Conservation (phyloP, 192 early-diverging fungal genomes). For the Gamsiella multidivaricata region DNA sequence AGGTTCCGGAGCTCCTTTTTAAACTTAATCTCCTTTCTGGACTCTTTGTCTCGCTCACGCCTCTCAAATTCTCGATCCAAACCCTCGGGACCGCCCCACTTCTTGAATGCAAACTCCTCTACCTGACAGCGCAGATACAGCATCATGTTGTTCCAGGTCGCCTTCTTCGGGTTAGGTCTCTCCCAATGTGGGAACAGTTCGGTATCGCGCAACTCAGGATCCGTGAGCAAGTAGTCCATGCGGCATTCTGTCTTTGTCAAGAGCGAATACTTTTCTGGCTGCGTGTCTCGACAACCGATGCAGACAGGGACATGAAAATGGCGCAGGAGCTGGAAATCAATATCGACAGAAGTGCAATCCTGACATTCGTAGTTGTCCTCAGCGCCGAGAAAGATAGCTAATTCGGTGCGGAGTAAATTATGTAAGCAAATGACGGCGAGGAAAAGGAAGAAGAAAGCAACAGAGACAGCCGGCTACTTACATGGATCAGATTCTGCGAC, state of each 20-base stretch:
- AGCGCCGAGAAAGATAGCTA: conserved; percentile 62
- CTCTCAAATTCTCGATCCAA: conserved; percentile 91
- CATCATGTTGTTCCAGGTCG: conserved; percentile 98
- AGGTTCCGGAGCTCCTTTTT: conserved; percentile 72
- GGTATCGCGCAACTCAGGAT: conserved; percentile 88
- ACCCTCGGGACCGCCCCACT: conserved; percentile 89
- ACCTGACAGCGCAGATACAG: conserved; percentile 89
- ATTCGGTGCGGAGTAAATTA: too few relatives aligned
- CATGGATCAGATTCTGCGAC: conserved; percentile 56
- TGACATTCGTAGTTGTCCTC: conserved; percentile 75
- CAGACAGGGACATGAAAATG: conserved; percentile 86
- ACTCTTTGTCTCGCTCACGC: conserved; percentile 80
- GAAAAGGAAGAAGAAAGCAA: not conserved
- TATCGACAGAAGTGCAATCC: conserved; percentile 86
- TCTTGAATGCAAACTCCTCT: conserved; percentile 92
- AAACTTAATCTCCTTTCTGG: conserved; percentile 87
- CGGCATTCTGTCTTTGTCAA: conserved; percentile 92
- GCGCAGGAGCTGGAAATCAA: conserved; percentile 79
- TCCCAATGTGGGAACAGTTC: conserved; percentile 84
- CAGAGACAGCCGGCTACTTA: conserved; percentile 39
- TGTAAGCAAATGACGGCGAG: too few relatives aligned
- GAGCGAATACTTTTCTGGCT: conserved; percentile 90
- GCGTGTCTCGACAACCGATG: conserved; percentile 73
- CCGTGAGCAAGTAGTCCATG: conserved; percentile 94
- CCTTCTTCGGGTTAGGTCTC: conserved; percentile 94